A percentile compares a stretch with the other conserved stretches of the same genome.
phyloP scores from a whole-genome alignment of 1,284 basidiomycete species.

The Flammula alnicola region DNA sequence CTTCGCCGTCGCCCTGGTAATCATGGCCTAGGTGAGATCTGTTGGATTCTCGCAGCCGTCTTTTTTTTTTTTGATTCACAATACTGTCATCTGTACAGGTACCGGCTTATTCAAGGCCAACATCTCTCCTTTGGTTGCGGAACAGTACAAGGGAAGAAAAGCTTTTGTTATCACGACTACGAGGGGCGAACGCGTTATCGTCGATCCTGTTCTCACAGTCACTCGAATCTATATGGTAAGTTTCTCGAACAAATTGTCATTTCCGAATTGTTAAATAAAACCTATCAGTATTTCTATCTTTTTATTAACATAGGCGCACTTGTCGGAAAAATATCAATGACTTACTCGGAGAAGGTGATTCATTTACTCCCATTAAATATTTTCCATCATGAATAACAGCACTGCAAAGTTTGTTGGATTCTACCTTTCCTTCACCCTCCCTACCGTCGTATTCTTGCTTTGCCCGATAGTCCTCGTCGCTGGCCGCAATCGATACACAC shows the following conservation, averaged over 20 bases:
- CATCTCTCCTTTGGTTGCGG: slow-evolving; percentile 77
- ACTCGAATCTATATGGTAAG: slow-evolving; percentile 72
- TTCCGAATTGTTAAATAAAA: neutral
- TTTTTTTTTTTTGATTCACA: too few species aligned
- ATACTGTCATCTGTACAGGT: too few species aligned
- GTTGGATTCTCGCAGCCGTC: too few species aligned
- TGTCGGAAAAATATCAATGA: slow-evolving; percentile 69
- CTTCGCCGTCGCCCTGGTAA: slow-evolving; percentile 67
- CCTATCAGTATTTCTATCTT: slow-evolving; percentile 70
- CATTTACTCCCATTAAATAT: neutral
- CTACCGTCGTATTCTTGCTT: slow-evolving; percentile 45
- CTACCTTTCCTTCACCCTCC: slow-evolving; percentile 59
- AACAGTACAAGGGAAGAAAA: slow-evolving; percentile 67
- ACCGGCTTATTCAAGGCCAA: slow-evolving; percentile 87
- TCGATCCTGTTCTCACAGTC: slow-evolving; percentile 77
- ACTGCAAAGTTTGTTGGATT: slow-evolving; percentile 61
- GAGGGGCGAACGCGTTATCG: slow-evolving; percentile 77
- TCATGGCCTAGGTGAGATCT: slow-evolving; percentile 65
- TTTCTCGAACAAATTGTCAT: neutral
- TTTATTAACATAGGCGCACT: slow-evolving; percentile 81
- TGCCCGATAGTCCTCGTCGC: slow-evolving; percentile 53
- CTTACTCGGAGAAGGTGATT: slow-evolving; percentile 69
- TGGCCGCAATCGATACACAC: slow-evolving; percentile 55
- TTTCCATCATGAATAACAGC: neutral
- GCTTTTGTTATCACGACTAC: slow-evolving; percentile 56